Evolutionary conservation across 768 basidiomycete species (phyloP).

Genomic region (Mrakia gelida): DNA sequence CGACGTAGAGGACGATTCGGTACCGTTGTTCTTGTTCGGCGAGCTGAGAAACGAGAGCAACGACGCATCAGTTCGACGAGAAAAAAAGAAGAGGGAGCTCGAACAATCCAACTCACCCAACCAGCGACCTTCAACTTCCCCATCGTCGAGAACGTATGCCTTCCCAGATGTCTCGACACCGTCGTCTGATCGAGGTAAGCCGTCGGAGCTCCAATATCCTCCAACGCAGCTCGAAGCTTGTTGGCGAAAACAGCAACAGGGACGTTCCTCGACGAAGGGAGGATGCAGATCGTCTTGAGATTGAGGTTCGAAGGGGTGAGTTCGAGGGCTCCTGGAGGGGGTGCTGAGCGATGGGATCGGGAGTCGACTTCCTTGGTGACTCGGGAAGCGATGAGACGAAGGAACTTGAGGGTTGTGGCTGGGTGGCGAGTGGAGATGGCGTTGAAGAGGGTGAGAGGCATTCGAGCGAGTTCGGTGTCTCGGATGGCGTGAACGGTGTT

Average conservation of each 20-base stretch:
- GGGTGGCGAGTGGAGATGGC: slow-evolving; percentile 59
- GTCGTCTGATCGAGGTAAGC: slow-evolving; percentile 91
- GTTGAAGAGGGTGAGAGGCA: slow-evolving; percentile 96
- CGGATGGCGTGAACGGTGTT: slow-evolving; percentile 96
- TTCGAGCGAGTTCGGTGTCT: slow-evolving; percentile 91
- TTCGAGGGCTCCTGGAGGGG: slow-evolving; percentile 25
- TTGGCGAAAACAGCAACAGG: slow-evolving; percentile 85
- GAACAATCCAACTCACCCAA: slow-evolving; percentile 47
- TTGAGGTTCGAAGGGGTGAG: slow-evolving; percentile 58
- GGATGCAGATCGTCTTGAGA: slow-evolving; percentile 86
- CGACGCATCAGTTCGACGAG: background rate
- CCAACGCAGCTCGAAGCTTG: slow-evolving; percentile 79
- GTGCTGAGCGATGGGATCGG: slow-evolving; percentile 1
- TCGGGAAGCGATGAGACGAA: slow-evolving; percentile 82
- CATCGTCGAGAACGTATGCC: slow-evolving; percentile 92
- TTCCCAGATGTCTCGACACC: slow-evolving; percentile 82
- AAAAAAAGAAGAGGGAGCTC: no score
- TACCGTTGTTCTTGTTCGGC: slow-evolving; percentile 88
- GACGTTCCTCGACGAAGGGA: slow-evolving; percentile 80
- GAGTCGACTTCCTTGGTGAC: slow-evolving; percentile 71
- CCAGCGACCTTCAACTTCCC: slow-evolving; percentile 91
- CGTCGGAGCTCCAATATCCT: slow-evolving; percentile 89
- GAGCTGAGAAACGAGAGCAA: slow-evolving; percentile 48
- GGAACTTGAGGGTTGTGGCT: slow-evolving; percentile 45
- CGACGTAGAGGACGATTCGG: slow-evolving; percentile 89